Percentiles rank a stretch among this genome's conserved stretches.
These are phyloP conservation scores for Talaromyces thailandensis DNA, from an alignment of 495 filamentous ascomycete genomes.

Conservation along the genomic window DNA sequence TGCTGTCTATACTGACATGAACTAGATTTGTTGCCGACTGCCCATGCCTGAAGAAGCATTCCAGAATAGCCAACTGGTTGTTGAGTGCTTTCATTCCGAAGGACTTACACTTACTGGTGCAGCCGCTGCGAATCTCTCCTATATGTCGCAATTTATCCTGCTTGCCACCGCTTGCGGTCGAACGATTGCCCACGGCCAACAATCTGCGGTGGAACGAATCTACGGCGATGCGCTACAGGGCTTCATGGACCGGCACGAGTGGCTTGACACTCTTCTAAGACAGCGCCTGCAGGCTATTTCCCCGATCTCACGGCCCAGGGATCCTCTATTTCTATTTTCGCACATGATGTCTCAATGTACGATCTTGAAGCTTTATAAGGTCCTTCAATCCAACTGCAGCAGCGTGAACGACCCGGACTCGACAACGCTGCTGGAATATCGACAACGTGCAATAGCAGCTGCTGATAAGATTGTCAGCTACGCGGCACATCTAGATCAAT, in stretches of 20 bases:
- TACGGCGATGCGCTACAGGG: constrained; percentile 14
- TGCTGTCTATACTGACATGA: neutral
- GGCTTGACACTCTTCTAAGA: constrained; percentile 32
- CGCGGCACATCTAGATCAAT: too few species aligned
- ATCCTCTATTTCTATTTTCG: constrained; percentile 34
- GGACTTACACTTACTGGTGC: constrained; percentile 14
- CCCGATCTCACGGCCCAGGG: constrained; percentile 19
- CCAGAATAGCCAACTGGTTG: constrained; percentile 32
- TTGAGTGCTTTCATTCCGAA: constrained; percentile 32
- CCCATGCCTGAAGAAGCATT: constrained; percentile 40
- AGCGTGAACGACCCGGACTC: neutral
- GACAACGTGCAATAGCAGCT: constrained; percentile 22
- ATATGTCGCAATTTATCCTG: constrained; percentile 34
- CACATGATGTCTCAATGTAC: constrained; percentile 34
- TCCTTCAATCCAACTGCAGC: neutral
- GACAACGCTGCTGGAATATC: constrained; percentile 13
- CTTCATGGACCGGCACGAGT: constrained; percentile 38
- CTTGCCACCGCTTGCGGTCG: constrained; percentile 37
- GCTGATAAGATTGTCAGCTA: constrained; percentile 26
- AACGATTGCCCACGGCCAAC: constrained; percentile 31
- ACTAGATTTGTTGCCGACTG: constrained; percentile 23
- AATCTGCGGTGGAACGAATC: constrained; percentile 15
- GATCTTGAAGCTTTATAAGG: constrained; percentile 31
- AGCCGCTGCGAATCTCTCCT: neutral
- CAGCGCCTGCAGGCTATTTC: constrained; percentile 22